Percentiles rank a stretch among this genome's conserved stretches.
These are phyloP conservation scores for Acanthamoeba culbertsoni DNA, from an alignment of 208 protist species.

Conservation along the genomic window DNA sequence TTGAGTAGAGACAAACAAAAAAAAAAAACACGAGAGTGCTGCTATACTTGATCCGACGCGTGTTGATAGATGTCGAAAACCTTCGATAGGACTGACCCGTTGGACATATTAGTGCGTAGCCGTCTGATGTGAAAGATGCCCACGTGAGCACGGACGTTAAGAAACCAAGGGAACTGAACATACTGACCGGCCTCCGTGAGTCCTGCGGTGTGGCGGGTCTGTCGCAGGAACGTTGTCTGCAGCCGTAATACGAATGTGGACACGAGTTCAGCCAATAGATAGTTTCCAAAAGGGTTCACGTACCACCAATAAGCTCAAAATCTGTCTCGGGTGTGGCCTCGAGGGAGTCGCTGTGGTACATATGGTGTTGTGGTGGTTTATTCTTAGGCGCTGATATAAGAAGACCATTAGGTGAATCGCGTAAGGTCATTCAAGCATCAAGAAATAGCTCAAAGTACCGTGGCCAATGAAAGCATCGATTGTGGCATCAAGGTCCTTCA, in stretches of 20 bases:
- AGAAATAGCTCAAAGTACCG: no score
- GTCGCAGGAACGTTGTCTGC: neutral
- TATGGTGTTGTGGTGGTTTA: no score
- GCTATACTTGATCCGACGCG: neutral
- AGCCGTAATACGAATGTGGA: no score
- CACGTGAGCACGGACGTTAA: neutral
- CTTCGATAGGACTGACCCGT: neutral
- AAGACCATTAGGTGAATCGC: no score
- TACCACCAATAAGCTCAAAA: neutral
- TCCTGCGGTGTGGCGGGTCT: neutral
- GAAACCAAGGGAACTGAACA: neutral
- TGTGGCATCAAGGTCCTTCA: conserved; percentile 8
- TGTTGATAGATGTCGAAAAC: conserved; percentile 7
- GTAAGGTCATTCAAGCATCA: no score
- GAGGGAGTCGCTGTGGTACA: no score
- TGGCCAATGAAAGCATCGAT: neutral
- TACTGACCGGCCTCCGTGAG: neutral
- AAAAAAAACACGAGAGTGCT: no score
- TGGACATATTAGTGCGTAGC: neutral
- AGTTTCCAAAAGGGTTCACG: no score
- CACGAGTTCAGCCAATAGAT: no score
- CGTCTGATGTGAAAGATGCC: neutral
- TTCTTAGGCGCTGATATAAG: no score
- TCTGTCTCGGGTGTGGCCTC: neutral
- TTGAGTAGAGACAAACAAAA: no score